Percentiles rank a stretch among this genome's conserved stretches.
phyloP scores from a whole-genome alignment of 2,329 filamentous ascomycete species.

The Paecilomyces niveus region DNA sequence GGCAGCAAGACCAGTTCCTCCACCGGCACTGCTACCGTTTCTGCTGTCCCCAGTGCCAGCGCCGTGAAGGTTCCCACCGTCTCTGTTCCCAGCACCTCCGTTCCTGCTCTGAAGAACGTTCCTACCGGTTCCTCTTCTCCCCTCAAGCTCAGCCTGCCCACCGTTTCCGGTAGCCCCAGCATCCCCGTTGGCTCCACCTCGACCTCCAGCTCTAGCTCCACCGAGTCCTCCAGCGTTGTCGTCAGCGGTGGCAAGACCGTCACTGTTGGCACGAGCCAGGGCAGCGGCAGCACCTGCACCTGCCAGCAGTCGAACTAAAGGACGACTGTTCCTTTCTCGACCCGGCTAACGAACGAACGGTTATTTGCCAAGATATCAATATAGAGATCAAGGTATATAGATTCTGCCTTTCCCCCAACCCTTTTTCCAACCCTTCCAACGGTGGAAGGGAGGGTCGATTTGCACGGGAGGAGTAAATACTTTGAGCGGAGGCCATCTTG shows the following conservation, averaged over 20 bases:
- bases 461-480: neutral
- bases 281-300: neutral
- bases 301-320: neutral
- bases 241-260: neutral
- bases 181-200: constrained; percentile 11
- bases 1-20: constrained; percentile 5
- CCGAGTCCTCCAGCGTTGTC: neutral
- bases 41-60: constrained; percentile 1
- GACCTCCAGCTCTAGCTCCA: constrained; percentile 10
- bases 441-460: neutral
- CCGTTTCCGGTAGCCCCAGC: constrained; percentile 6
- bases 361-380: neutral
- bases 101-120: neutral
- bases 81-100: neutral
- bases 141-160: constrained; percentile 6
- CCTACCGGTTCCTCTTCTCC: constrained; percentile 12
- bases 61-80: neutral
- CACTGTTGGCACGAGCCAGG: neutral
- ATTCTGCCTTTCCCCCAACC: neutral
- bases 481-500: neutral
- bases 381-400: neutral
- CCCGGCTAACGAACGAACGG: neutral
- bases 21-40: constrained; percentile 14
- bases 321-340: neutral
- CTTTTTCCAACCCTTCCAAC: neutral